Evolutionary conservation across 345 rosid species (phyloP), one percentile per base, ranked within the genome.

Genomic region (Carallia brachiata): DNA sequence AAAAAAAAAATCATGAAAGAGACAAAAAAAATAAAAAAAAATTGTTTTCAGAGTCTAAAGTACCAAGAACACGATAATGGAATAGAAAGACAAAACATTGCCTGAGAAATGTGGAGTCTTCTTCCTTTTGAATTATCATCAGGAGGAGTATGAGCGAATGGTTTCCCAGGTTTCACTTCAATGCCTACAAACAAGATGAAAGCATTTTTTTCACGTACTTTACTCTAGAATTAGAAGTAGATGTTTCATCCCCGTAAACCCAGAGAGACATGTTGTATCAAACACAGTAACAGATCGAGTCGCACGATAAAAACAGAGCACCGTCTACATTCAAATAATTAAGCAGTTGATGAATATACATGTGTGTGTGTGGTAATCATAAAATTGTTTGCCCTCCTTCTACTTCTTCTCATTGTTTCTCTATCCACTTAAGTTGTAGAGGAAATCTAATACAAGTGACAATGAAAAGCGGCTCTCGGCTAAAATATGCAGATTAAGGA

Each of bases 61-160:
- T 16, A 63, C 1, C 48, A 8, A n/a, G 36, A 10, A 62, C 52
- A 53, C 50, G 50, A 44, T 12, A 57, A 36, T 5, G 18, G 19
- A 68, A 27, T 13, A 7, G 47, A 28, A 36, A 34, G 63, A 13
- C 18, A 36, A 28, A 32, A 13, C 8, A 44, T 73, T 72, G 85
- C 94, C 89, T 84, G 92, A 2, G 97, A 85, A 48, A 89, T 78
- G 72, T 85, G 96, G 53, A 91, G 91, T 73, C 97, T 79, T 78
- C 72, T 70, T 36, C 62, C 81, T 44, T 44, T 12, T 12, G 50
- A 44, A 0, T 60, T 6, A n/a, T 64, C 70, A 9, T 39, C 69
- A 36, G 84, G 39, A 36, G 84, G 39, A 1, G 48, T 37, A 37
- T 82, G 91, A 50, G 83, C 79, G 78, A 82, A 85, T 62, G 91